Conservation (phyloP, 202 grass and related monocot genomes). For the Panicum virgatum region DNA sequence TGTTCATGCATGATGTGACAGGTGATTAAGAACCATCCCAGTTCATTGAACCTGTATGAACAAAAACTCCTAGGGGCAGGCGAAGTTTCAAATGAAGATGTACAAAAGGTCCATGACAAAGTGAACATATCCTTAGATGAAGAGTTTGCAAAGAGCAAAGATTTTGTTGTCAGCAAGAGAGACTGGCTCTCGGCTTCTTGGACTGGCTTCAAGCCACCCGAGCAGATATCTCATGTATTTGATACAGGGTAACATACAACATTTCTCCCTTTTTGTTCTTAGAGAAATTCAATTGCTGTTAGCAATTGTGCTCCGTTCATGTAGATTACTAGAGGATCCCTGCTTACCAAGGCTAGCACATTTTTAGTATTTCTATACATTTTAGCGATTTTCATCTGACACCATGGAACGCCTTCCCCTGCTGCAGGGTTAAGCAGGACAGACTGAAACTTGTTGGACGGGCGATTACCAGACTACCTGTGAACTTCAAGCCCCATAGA, state of each 20-base stretch:
- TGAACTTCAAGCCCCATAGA: slow-evolving; percentile 87
- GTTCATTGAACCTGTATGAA: slow-evolving; percentile 72
- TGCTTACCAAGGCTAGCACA: background rate
- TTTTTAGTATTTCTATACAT: background rate
- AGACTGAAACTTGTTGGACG: slow-evolving; percentile 73
- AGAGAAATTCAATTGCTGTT: background rate
- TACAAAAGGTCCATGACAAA: slow-evolving; percentile 68
- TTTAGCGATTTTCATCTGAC: background rate
- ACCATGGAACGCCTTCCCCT: background rate
- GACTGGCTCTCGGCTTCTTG: slow-evolving; percentile 96
- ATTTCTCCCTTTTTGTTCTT: background rate
- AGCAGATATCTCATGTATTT: slow-evolving; percentile 72
- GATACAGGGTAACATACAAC: background rate
- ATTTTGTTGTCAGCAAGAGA: slow-evolving; percentile 68
- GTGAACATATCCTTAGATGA: slow-evolving; percentile 75
- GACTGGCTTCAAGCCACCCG: slow-evolving; percentile 87
- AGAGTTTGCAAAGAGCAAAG: slow-evolving; percentile 83
- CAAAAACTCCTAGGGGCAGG: slow-evolving; percentile 61
- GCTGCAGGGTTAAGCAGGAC: slow-evolving; percentile 70
- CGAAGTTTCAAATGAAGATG: slow-evolving; percentile 59
- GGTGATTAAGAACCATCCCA: slow-evolving; percentile 89
- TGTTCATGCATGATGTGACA: slow-evolving; percentile 16
- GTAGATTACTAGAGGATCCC: slow-evolving; percentile 22
- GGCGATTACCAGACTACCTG: slow-evolving; percentile 75
- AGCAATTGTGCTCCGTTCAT: background rate